Evolutionary conservation across 495 filamentous ascomycete species (phyloP).

Genomic region (Xylaria grammica): DNA sequence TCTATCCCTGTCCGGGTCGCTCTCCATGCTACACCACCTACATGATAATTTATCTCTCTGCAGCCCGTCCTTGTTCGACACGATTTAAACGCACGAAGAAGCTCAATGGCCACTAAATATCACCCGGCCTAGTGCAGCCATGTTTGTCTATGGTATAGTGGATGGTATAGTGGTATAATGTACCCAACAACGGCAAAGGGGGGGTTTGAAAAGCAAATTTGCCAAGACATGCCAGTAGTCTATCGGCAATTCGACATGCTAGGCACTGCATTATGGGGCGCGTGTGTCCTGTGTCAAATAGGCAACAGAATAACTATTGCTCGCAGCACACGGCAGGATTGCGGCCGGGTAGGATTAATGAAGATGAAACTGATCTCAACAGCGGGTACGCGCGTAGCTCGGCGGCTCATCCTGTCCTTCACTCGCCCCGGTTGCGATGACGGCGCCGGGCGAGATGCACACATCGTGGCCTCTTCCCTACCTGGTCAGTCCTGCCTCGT

Average conservation of each 20-base stretch:
- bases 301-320: neutral
- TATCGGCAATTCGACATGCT: constrained; percentile 1
- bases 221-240: constrained; percentile 6
- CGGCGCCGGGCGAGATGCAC: neutral
- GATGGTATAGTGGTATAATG: neutral
- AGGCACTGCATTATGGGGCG: neutral
- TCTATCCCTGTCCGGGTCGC: constrained; percentile 4
- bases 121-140: neutral
- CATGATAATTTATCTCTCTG: neutral
- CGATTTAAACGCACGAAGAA: neutral
- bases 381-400: constrained; percentile 8
- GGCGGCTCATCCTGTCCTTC: neutral
- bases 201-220: constrained; percentile 7
- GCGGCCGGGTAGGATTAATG: neutral
- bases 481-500: no score
- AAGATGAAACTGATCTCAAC: neutral
- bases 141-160: no score
- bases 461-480: neutral
- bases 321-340: neutral
- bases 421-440: no score
- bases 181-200: neutral
- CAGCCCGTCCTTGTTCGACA: no score
- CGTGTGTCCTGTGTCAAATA: neutral
- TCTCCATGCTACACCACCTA: neutral
- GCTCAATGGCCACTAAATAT: constrained; percentile 2